Evolutionary conservation across 2,329 filamentous ascomycete species (phyloP).

Genomic region (Colletotrichum sp.): DNA sequence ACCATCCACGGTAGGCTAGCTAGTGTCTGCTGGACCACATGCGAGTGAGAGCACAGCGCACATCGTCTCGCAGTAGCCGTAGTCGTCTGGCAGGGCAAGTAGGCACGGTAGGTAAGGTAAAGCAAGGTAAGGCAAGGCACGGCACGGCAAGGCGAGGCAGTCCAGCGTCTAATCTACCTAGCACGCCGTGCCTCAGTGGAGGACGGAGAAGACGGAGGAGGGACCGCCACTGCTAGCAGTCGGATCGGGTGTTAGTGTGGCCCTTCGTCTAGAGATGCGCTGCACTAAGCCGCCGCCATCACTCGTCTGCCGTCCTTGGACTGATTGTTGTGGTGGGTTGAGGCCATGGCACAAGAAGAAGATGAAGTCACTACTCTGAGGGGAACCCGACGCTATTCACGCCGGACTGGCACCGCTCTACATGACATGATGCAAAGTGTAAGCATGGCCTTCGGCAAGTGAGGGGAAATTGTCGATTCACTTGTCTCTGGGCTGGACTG

Average conservation of each 20-base stretch:
- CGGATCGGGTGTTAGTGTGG: conserved; percentile 1
- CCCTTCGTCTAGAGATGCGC: background rate
- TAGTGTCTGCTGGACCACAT: background rate
- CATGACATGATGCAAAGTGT: background rate
- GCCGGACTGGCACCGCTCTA: background rate
- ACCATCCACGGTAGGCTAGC: background rate
- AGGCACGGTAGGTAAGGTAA: background rate
- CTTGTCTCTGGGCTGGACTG: background rate
- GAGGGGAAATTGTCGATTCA: background rate
- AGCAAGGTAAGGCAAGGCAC: background rate
- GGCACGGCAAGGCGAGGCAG: background rate
- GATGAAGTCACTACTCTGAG: background rate
- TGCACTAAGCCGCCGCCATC: conserved; percentile 15
- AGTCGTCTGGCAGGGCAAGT: background rate
- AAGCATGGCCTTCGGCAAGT: background rate
- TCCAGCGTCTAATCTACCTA: background rate
- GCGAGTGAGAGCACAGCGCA: background rate
- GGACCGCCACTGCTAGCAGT: background rate
- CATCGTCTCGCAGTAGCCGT: background rate
- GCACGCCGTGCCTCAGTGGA: background rate
- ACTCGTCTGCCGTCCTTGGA: conserved; percentile 2
- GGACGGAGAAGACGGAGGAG: background rate
- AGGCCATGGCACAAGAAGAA: background rate
- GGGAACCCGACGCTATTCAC: background rate
- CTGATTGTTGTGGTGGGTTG: background rate